phyloP scores from a whole-genome alignment of 2,329 filamentous ascomycete species.

The Penicillium fuscoglaucum region DNA sequence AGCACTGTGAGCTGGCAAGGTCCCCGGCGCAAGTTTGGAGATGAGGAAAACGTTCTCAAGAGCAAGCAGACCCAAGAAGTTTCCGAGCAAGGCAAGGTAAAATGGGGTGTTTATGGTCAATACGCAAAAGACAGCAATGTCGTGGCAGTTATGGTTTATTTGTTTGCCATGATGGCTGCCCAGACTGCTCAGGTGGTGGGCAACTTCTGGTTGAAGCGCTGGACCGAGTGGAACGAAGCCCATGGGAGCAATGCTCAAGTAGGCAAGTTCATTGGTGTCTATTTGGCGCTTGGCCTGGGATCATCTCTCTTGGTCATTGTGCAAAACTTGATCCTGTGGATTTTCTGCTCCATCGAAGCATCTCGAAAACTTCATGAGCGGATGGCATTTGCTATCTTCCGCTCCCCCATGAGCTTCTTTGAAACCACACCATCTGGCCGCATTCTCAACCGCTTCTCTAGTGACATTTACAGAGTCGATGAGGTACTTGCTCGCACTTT shows the following conservation, averaged over 20 bases:
- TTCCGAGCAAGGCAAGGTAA: conserved; percentile 93
- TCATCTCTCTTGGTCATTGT: conserved; percentile 80
- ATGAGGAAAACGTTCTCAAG: conserved; percentile 73
- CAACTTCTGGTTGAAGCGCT: conserved; percentile 90
- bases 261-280: conserved; percentile 90
- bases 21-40: conserved; percentile 76
- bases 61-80: conserved; percentile 86
- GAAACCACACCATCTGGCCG: conserved; percentile 96
- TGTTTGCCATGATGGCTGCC: conserved; percentile 72
- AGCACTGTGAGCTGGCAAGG: conserved; percentile 89
- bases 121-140: conserved; percentile 96
- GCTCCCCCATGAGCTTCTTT: conserved; percentile 98
- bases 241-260: conserved; percentile 70
- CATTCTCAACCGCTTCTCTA: conserved; percentile 94
- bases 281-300: conserved; percentile 91
- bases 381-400: conserved; percentile 96
- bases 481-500: conserved; percentile 95
- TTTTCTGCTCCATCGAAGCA: conserved; percentile 99
- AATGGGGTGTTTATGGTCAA: conserved; percentile 91
- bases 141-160: conserved; percentile 76
- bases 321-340: conserved; percentile 95
- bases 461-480: conserved; percentile 68
- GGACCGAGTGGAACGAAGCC: conserved; percentile 77
- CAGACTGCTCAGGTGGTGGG: conserved; percentile 82
- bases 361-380: conserved; percentile 94